Conservation (phyloP, 192 early-diverging fungal genomes). For the Coemansia sp. region DNA sequence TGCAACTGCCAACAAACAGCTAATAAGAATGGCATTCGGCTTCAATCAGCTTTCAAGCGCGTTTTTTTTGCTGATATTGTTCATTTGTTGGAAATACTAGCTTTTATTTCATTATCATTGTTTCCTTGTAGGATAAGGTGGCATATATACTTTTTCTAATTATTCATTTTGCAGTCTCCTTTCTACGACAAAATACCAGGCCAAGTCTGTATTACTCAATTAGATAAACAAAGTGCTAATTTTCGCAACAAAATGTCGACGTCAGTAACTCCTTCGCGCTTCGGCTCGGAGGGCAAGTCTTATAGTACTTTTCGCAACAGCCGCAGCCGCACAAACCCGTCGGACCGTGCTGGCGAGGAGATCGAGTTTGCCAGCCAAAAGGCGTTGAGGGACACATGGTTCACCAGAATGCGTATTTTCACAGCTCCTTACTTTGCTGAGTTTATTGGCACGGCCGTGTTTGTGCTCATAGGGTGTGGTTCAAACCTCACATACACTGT, state of each 20-base stretch:
- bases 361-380: constrained; percentile 49
- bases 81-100: neutral
- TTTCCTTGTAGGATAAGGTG: too few species aligned
- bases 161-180: neutral
- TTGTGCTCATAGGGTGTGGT: constrained; percentile 53
- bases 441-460: constrained; percentile 51
- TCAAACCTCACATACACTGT: constrained; percentile 46
- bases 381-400: constrained; percentile 31
- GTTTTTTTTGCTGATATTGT: neutral
- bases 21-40: neutral
- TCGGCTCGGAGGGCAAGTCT: constrained; percentile 13
- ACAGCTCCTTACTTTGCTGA: constrained; percentile 54
- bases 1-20: neutral
- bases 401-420: constrained; percentile 50
- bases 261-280: constrained; percentile 14
- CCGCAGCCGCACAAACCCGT: constrained; percentile 16
- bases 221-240: neutral
- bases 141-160: neutral
- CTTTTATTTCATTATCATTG: neutral
- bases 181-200: neutral
- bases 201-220: neutral
- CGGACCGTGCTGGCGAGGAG: constrained; percentile 45
- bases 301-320: constrained; percentile 7
- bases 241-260: constrained; percentile 12
- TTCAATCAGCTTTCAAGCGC: neutral